A percentile compares a stretch with the other conserved stretches of the same genome.
Conservation (phyloP, 345 rosid genomes). For the Reutealis trisperma region DNA sequence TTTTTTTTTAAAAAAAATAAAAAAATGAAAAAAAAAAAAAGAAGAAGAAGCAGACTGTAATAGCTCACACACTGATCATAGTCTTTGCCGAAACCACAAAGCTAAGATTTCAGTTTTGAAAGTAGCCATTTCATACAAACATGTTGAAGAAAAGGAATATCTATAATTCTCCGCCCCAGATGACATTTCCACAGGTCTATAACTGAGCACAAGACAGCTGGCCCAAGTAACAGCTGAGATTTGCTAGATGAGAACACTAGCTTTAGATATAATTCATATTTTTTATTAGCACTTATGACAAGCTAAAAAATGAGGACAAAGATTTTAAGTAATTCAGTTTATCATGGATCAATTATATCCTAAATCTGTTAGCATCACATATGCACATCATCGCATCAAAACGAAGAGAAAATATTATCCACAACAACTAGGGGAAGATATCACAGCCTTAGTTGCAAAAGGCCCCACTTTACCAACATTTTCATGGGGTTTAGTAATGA, state of each 20-base stretch:
- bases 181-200: neutral
- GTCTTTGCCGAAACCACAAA: neutral
- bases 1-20: too few relatives aligned
- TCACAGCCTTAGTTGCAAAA: too few relatives aligned
- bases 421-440: too few relatives aligned
- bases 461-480: too few relatives aligned
- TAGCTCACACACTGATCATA: neutral
- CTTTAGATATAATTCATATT: neutral
- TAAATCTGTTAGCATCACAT: too few relatives aligned
- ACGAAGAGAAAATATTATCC: too few relatives aligned
- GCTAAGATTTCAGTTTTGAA: neutral
- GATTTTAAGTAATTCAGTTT: too few relatives aligned
- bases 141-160: neutral
- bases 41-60: neutral
- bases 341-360: too few relatives aligned
- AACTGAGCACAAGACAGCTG: neutral
- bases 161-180: neutral
- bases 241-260: neutral
- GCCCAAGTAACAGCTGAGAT: neutral
- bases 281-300: neutral
- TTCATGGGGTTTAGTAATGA: too few relatives aligned
- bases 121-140: neutral
- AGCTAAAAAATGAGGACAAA: too few relatives aligned
- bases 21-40: too few relatives aligned
- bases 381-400: too few relatives aligned